Base-by-base conservation (phyloP, 2,329 filamentous ascomycete species). In the Phoma sp. region DNA sequence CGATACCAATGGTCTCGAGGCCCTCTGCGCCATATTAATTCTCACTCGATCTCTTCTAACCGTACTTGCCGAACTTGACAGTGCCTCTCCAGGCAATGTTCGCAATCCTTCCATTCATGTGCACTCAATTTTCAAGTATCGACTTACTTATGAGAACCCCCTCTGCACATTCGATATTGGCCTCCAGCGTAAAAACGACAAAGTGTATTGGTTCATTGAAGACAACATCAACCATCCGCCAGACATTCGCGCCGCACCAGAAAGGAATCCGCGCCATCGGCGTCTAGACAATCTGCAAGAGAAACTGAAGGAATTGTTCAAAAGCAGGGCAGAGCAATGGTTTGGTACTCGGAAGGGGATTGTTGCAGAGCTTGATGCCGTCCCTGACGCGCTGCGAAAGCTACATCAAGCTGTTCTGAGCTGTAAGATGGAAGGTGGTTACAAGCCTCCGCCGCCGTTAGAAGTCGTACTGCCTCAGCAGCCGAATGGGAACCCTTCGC, bases 31-130 rank as follows among this genome's bases (percentile, higher is more conserved):
- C 2, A 82, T 84, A 1, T 78, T 91, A 9, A 64, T 81, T 64
- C 63, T 82, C 79, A 73, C 89, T 6, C 79, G 91, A 4, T 86
- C 88, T 0, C 75, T 91, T n/a, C 76, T 91, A 14, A 79, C 79
- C 42, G 83, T 81, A 1, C 74, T 93, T 2, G 81, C 86, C 56
- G 75, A 77, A 32, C 80, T 93, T 22, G 86, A 90, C 60, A 74
- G 75, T 14, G 72, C 76, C 1, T 87, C 47, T 5, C 55, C 62
- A 7, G 65, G 58, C 7, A 69, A 67, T 33, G 23, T 59, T 13
- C 51, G 55, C 24, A 69, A 72, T 24, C 73, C 72, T 2, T 59
- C 64, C 4, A 56, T 79, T 4, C 72, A 75, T 36, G 48, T 69
- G 5, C 74, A 75, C 37, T 58, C 64, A 11, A 52, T 75, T 6